Conservation (phyloP, 2,329 filamentous ascomycete genomes). For the Stagonosporopsis chrysanthemi region DNA sequence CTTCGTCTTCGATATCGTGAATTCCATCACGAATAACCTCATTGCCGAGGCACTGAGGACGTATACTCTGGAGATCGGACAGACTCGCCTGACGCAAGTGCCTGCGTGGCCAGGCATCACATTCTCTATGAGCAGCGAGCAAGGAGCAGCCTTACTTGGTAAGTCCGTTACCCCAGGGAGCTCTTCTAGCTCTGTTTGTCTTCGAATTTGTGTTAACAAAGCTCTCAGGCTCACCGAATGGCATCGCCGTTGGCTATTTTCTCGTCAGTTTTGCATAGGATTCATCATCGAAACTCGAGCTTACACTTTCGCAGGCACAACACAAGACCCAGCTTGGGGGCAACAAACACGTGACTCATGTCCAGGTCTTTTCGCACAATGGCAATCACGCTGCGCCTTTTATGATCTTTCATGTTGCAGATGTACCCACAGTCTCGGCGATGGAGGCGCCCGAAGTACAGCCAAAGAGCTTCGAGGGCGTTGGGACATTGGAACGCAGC, state of each 20-base stretch:
- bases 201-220: background rate
- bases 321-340: constrained; percentile 18
- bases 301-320: background rate
- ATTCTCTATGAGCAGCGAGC: background rate
- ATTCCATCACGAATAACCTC: background rate
- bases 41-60: background rate
- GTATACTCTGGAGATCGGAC: background rate
- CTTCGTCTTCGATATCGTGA: background rate
- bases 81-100: background rate
- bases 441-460: background rate
- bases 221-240: constrained; percentile 16
- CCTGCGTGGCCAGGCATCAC: constrained; percentile 1
- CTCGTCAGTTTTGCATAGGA: background rate
- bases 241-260: constrained; percentile 11
- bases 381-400: background rate
- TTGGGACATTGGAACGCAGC: background rate
- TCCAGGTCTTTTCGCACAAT: background rate
- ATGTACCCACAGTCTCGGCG: background rate
- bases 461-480: background rate
- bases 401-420: background rate
- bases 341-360: constrained; percentile 10
- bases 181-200: background rate
- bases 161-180: background rate
- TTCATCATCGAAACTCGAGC: background rate
- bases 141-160: constrained; percentile 4